phyloP scores from a whole-genome alignment of 108 stramenopile genomes.

The Cylindrotheca fusiformis region DNA sequence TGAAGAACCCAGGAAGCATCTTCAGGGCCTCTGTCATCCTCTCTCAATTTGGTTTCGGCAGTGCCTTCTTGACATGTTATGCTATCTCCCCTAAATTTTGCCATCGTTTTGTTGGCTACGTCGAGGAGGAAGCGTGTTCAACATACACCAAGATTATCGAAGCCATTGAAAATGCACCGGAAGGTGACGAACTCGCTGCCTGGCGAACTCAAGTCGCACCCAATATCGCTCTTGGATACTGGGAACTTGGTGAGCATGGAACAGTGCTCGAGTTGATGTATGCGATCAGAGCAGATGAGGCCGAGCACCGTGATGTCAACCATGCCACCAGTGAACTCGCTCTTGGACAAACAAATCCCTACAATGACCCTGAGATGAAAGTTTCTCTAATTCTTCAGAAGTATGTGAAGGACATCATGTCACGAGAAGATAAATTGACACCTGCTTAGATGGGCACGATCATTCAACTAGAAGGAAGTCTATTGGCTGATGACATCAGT shows the following conservation, averaged over 20 bases:
- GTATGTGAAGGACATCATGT: slow-evolving; percentile 81
- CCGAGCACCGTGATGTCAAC: slow-evolving; percentile 94
- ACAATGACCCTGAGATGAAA: slow-evolving; percentile 64
- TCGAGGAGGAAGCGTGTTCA: slow-evolving; percentile 90
- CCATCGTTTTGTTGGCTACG: slow-evolving; percentile 97
- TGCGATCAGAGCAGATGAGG: slow-evolving; percentile 92
- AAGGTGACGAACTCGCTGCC: slow-evolving; percentile 71
- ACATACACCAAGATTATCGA: slow-evolving; percentile 92
- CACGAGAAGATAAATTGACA: slow-evolving; percentile 14
- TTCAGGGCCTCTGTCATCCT: slow-evolving; percentile 70
- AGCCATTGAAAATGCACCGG: slow-evolving; percentile 80
- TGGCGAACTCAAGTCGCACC: slow-evolving; percentile 75
- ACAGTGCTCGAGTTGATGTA: slow-evolving; percentile 89
- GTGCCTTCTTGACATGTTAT: slow-evolving; percentile 82
- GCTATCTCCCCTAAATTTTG: slow-evolving; percentile 85
- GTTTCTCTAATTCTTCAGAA: slow-evolving; percentile 63
- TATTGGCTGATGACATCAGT: no score
- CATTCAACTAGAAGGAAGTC: no score
- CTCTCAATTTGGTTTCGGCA: slow-evolving; percentile 81
- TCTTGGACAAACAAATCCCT: slow-evolving; percentile 62
- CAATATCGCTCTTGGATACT: slow-evolving; percentile 76
- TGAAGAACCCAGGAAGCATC: slow-evolving; percentile 72
- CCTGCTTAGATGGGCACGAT: not conserved
- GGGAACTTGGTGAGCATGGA: slow-evolving; percentile 85
- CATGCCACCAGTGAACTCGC: slow-evolving; percentile 60